Evolutionary conservation across 1,284 basidiomycete species (phyloP).

Genomic region (Melampsora occidentalis): DNA sequence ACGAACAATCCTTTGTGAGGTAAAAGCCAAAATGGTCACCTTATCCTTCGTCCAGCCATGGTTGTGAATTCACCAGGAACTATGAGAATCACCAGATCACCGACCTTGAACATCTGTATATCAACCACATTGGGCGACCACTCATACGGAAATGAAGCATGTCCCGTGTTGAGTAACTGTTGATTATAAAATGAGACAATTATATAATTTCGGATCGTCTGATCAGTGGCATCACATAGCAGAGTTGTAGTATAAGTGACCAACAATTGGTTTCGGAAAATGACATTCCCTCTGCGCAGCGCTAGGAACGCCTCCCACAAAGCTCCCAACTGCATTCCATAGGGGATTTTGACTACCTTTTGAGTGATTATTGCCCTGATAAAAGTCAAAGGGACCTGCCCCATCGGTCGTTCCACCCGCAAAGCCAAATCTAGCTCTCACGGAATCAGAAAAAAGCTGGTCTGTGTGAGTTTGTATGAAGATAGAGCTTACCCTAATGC

Average conservation of each 20-base stretch:
- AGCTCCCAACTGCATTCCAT: slow-evolving; percentile 67
- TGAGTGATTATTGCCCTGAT: slow-evolving; percentile 70
- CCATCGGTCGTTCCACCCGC: slow-evolving; percentile 78
- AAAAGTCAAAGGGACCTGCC: slow-evolving; percentile 75
- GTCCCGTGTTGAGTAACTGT: slow-evolving; percentile 48
- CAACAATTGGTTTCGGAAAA: slow-evolving; percentile 71
- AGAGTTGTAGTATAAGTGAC: slow-evolving; percentile 53
- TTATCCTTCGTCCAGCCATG: slow-evolving; percentile 60
- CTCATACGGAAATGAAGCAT: slow-evolving; percentile 61
- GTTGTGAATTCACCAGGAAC: slow-evolving; percentile 69
- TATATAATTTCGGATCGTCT: neutral
- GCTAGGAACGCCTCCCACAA: slow-evolving; percentile 65
- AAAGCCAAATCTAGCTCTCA: slow-evolving; percentile 63
- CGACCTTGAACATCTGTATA: slow-evolving; percentile 74
- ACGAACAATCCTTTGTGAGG: slow-evolving; percentile 3
- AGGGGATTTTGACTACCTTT: slow-evolving; percentile 65
- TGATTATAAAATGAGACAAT: neutral
- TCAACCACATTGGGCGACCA: slow-evolving; percentile 75
- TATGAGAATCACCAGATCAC: slow-evolving; percentile 72
- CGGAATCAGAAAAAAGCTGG: slow-evolving; percentile 43
- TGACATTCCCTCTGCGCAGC: slow-evolving; percentile 69
- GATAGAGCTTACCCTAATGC: slow-evolving; percentile 64
- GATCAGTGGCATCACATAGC: neutral
- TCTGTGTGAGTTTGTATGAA: neutral
- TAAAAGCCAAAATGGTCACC: slow-evolving; percentile 50